Evolutionary conservation across 2,329 filamentous ascomycete species (phyloP).

Genomic region (Aspergillus floridensis): DNA sequence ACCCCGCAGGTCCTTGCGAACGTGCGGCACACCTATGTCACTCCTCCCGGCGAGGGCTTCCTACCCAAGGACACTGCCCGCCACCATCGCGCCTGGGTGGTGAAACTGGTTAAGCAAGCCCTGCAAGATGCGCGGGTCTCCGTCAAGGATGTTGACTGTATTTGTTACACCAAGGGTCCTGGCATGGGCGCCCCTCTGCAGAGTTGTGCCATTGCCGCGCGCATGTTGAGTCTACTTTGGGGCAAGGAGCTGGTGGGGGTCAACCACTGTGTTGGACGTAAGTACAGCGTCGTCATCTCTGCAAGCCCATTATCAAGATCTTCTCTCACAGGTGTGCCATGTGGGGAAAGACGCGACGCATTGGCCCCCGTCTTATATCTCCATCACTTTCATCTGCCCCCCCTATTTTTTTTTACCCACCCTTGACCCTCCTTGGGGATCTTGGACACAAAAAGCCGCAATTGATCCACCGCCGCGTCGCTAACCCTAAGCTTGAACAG

Average conservation of each 20-base stretch:
- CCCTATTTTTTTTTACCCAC: not conserved
- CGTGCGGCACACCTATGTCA: conserved; percentile 87
- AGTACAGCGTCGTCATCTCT: conserved; percentile 20
- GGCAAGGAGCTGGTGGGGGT: conserved; percentile 84
- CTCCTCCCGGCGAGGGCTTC: conserved; percentile 90
- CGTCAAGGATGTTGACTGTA: conserved; percentile 73
- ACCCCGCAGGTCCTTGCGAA: conserved; percentile 78
- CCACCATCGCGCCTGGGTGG: conserved; percentile 86
- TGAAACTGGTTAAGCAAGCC: conserved; percentile 73
- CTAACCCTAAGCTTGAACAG: conserved; percentile 27
- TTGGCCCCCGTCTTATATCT: not conserved
- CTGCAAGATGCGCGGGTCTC: conserved; percentile 65
- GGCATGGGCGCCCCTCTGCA: conserved; percentile 95
- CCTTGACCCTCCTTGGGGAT: not conserved
- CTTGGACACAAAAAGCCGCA: not conserved
- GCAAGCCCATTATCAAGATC: not conserved
- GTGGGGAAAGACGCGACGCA: not conserved
- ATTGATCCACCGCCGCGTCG: not conserved
- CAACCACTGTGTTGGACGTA: conserved; percentile 92
- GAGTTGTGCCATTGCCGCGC: conserved; percentile 78
- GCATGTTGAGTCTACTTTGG: conserved; percentile 82
- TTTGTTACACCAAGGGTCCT: conserved; percentile 93
- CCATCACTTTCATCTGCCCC: not conserved
- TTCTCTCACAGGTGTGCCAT: not conserved
- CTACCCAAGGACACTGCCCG: conserved; percentile 92